Evolutionary conservation across 345 rosid genomes (phyloP).

Genomic region (Carallia brachiata): DNA sequence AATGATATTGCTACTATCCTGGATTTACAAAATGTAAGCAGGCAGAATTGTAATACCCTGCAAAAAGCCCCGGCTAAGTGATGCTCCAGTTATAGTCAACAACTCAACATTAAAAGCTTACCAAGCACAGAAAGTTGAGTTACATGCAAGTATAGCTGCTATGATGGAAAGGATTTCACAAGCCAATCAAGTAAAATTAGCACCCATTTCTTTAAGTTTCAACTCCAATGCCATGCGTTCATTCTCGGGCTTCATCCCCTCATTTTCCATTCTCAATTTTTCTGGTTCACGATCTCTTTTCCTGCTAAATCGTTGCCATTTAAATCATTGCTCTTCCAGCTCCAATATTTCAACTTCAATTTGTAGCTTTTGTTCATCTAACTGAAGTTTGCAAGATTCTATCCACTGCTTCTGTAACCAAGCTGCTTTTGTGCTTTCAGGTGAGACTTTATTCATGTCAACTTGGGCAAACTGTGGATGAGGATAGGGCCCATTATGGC

Average conservation of each 20-base stretch:
- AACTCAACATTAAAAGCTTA: conserved; percentile 20
- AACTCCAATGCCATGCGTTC: conserved; percentile 69
- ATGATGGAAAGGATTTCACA: conserved; percentile 10
- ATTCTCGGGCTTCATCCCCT: conserved; percentile 88
- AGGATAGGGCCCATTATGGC: conserved; percentile 34
- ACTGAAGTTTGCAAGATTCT: conserved; percentile 60
- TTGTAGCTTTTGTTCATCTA: conserved; percentile 80
- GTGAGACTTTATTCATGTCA: conserved; percentile 48
- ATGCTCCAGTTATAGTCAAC: conserved; percentile 20
- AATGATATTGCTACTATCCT: conserved; percentile 16
- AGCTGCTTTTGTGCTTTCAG: conserved; percentile 47
- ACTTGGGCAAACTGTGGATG: conserved; percentile 41
- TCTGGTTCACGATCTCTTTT: conserved; percentile 76
- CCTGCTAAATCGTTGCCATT: conserved; percentile 81
- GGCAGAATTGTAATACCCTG: conserved; percentile 14
- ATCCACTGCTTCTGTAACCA: conserved; percentile 63
- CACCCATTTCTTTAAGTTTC: conserved; percentile 52
- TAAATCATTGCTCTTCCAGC: conserved; percentile 75
- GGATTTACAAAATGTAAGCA: conserved; percentile 29
- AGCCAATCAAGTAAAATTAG: conserved; percentile 19
- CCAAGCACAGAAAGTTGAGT: conserved; percentile 19
- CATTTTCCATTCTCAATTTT: conserved; percentile 73
- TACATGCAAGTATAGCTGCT: conserved; percentile 6
- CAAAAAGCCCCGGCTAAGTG: conserved; percentile 9
- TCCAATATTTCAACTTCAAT: conserved; percentile 74